A percentile compares a stretch with the other conserved stretches of the same genome.
Conservation (phyloP, 352 stramenopile genomes). For the Phytophthora megakarya region DNA sequence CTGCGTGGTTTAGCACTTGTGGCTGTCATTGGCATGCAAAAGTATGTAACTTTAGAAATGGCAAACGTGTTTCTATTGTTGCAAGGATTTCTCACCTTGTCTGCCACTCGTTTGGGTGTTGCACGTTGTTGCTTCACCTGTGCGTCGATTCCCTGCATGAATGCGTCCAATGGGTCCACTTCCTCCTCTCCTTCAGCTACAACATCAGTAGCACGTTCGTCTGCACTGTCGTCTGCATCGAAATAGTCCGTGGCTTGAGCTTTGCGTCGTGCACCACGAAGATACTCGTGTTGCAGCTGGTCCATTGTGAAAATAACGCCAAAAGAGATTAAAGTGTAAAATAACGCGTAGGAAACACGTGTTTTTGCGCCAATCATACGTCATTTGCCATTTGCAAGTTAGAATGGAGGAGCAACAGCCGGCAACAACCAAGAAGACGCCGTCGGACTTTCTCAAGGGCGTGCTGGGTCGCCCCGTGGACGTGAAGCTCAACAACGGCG, state of each 20-base stretch:
- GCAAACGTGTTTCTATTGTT: constrained; percentile 3
- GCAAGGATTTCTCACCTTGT: constrained; percentile 40
- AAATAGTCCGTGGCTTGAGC: constrained; percentile 62
- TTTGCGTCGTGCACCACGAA: constrained; percentile 61
- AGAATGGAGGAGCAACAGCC: constrained; percentile 45
- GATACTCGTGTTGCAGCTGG: constrained; percentile 57
- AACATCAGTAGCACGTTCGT: constrained; percentile 8
- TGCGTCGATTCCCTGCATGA: constrained; percentile 82
- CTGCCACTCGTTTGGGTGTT: constrained; percentile 24
- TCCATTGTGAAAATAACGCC: constrained; percentile 37
- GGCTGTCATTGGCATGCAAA: constrained; percentile 19
- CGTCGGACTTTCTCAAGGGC: constrained; percentile 92
- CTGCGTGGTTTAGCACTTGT: constrained; percentile 41
- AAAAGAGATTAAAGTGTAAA: constrained; percentile 8
- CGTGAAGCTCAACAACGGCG: constrained; percentile 99
- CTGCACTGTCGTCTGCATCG: constrained; percentile 63
- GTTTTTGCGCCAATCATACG: constrained; percentile 18
- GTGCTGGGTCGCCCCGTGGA: constrained; percentile 95
- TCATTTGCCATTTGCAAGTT: constrained; percentile 13
- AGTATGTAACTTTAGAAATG: constrained; percentile 4
- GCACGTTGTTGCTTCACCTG: constrained; percentile 62
- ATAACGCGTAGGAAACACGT: not conserved
- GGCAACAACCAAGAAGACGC: constrained; percentile 77
- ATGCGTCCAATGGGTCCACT: constrained; percentile 84
- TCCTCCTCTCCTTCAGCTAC: constrained; percentile 41